Percentiles rank a stretch among this genome's conserved stretches.
Evolutionary conservation across 805 yeast species (phyloP).

Genomic region (Ogataea parapolymorpha): DNA sequence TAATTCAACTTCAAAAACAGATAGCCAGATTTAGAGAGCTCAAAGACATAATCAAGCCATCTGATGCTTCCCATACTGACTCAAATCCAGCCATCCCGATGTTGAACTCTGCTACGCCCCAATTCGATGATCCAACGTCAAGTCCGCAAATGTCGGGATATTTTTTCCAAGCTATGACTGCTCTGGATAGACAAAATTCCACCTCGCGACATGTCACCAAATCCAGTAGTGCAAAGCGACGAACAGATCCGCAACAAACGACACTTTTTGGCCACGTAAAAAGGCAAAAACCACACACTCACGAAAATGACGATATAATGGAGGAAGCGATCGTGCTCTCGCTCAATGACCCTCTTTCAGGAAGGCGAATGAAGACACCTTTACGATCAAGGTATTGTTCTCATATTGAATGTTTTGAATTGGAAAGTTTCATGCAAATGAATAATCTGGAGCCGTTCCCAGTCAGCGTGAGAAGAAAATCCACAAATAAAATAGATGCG

Average conservation of each 20-base stretch:
- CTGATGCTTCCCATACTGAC: neutral
- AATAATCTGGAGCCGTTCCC: slow-evolving; percentile 28
- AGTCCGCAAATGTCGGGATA: neutral
- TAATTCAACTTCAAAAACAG: slow-evolving; percentile 13
- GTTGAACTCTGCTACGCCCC: too few relatives aligned
- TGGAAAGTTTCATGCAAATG: slow-evolving; percentile 29
- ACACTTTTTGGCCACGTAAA: neutral
- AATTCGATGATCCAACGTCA: too few relatives aligned
- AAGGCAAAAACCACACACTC: neutral
- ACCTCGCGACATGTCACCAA: neutral
- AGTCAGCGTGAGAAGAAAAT: slow-evolving; percentile 21
- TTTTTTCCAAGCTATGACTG: neutral
- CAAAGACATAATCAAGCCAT: slow-evolving; percentile 1
- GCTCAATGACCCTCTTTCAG: slow-evolving; percentile 33
- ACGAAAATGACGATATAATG: slow-evolving; percentile 28
- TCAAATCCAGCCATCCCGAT: neutral
- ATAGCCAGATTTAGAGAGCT: slow-evolving; percentile 7
- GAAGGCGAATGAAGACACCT: slow-evolving; percentile 29
- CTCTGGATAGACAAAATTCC: neutral
- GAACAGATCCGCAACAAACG: neutral
- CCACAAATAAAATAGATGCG: slow-evolving; percentile 17
- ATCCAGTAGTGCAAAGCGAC: neutral
- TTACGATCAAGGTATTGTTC: slow-evolving; percentile 32
- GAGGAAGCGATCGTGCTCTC: slow-evolving; percentile 30
- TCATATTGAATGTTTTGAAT: slow-evolving; percentile 36